Evolutionary conservation across 768 basidiomycete genomes (phyloP).

Genomic region (Trametopsis cervina): DNA sequence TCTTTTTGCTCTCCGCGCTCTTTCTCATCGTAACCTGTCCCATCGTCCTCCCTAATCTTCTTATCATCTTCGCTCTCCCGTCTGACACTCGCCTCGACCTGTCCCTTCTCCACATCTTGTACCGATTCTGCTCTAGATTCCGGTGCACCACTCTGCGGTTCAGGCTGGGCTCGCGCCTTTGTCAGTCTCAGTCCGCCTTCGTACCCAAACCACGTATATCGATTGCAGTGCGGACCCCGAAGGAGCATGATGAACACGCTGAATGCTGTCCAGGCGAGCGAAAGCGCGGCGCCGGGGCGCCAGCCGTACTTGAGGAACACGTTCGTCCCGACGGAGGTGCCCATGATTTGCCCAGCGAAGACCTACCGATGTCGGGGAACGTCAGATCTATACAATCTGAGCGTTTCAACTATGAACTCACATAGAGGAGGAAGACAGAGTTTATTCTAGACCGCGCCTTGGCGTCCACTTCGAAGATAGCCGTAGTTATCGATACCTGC

Average conservation of each 20-base stretch:
- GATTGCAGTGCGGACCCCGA: constrained; percentile 55
- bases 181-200: constrained; percentile 35
- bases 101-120: no score
- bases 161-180: constrained; percentile 1
- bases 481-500: constrained; percentile 55
- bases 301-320: constrained; percentile 65
- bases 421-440: constrained; percentile 62
- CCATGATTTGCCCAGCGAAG: constrained; percentile 75
- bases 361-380: constrained; percentile 21
- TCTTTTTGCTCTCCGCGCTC: background rate
- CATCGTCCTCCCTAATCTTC: no score
- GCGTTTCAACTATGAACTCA: constrained; percentile 22
- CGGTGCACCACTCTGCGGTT: no score
- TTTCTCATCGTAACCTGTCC: constrained; percentile 27
- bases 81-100: no score
- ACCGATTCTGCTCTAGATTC: no score
- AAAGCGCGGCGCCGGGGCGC: constrained; percentile 54
- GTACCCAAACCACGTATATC: constrained; percentile 56
- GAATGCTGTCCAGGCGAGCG: constrained; percentile 47
- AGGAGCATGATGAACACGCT: constrained; percentile 48
- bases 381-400: background rate
- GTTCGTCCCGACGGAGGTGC: constrained; percentile 62
- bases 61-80: no score
- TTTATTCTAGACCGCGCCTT: constrained; percentile 49
- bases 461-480: constrained; percentile 30